Conservation (phyloP, 768 basidiomycete species). For the Megacollybia marginata region DNA sequence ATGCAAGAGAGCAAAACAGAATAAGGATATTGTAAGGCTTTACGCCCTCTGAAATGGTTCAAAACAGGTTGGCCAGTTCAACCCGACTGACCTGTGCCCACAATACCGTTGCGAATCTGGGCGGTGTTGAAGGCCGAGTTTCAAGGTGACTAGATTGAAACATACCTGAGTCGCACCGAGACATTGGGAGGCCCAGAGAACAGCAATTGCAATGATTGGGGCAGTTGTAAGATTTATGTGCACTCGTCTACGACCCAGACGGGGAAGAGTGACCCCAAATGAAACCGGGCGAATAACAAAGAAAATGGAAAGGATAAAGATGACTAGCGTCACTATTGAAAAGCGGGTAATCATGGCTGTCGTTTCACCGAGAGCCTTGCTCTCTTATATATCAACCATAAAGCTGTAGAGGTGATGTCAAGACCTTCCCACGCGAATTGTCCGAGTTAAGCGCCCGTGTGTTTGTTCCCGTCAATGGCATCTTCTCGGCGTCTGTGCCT, state of each 20-base stretch:
- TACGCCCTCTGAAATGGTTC: constrained; percentile 42
- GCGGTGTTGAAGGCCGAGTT: background rate
- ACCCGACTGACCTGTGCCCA: constrained; percentile 36
- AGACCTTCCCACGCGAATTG: too few species aligned
- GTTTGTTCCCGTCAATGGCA: too few species aligned
- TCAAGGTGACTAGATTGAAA: background rate
- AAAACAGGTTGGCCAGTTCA: background rate
- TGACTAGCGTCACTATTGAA: constrained; percentile 40
- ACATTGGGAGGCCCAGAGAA: constrained; percentile 52
- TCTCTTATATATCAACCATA: too few species aligned
- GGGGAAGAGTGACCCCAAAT: constrained; percentile 28
- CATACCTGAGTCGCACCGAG: constrained; percentile 28
- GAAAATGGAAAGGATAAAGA: constrained; percentile 46
- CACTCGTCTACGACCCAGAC: constrained; percentile 23
- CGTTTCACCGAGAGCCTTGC: background rate
- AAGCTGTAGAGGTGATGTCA: too few species aligned
- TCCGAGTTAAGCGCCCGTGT: too few species aligned
- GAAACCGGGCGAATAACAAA: constrained; percentile 42
- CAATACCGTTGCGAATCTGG: constrained; percentile 70
- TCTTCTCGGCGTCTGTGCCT: too few species aligned
- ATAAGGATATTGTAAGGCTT: constrained; percentile 92
- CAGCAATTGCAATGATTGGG: constrained; percentile 42
- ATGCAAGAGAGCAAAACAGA: constrained; percentile 86
- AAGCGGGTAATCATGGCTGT: constrained; percentile 35
- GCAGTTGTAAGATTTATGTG: constrained; percentile 46